A percentile compares a stretch with the other conserved stretches of the same genome.
Evolutionary conservation across 108 stramenopile species (phyloP).

Genomic region (Cylindrotheca fusiformis): DNA sequence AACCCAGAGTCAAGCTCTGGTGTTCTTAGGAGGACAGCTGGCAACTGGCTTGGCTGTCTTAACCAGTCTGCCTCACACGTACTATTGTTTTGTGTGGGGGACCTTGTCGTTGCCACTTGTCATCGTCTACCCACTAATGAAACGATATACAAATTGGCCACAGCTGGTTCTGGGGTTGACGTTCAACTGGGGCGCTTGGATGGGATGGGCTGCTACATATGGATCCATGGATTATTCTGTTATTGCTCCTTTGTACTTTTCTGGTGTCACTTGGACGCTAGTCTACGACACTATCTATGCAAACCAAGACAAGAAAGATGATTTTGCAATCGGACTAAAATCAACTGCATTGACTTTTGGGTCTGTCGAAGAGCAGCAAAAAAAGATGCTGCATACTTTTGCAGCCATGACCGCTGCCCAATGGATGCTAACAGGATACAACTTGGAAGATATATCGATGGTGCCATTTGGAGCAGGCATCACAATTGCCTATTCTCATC

Average conservation of each 20-base stretch:
- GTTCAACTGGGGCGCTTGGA: conserved; percentile 97
- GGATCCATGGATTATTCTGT: conserved; percentile 68
- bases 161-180: conserved; percentile 94
- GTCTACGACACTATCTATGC: conserved; percentile 99
- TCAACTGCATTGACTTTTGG: conserved; percentile 93
- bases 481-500: conserved; percentile 64
- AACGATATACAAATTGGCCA: conserved; percentile 93
- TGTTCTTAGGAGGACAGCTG: conserved; percentile 87
- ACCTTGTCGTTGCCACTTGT: conserved; percentile 90
- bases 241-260: conserved; percentile 82
- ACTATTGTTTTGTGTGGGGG: conserved; percentile 81
- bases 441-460: conserved; percentile 3
- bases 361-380: conserved; percentile 31
- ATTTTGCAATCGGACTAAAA: conserved; percentile 82
- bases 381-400: conserved; percentile 62
- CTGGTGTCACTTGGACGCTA: conserved; percentile 93
- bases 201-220: conserved; percentile 88
- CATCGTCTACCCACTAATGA: conserved; percentile 91
- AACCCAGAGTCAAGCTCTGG: conserved; percentile 57
- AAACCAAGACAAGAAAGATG: conserved; percentile 96
- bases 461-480: conserved; percentile 51
- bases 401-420: conserved; percentile 38
- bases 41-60: conserved; percentile 84
- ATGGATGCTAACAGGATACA: conserved; percentile 68
- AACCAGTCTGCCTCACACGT: conserved; percentile 69